Percentiles rank a stretch among this genome's conserved stretches.
These are phyloP conservation scores for Ogataea nitratoaversa DNA, from an alignment of 805 yeast species.

Conservation along the genomic window DNA sequence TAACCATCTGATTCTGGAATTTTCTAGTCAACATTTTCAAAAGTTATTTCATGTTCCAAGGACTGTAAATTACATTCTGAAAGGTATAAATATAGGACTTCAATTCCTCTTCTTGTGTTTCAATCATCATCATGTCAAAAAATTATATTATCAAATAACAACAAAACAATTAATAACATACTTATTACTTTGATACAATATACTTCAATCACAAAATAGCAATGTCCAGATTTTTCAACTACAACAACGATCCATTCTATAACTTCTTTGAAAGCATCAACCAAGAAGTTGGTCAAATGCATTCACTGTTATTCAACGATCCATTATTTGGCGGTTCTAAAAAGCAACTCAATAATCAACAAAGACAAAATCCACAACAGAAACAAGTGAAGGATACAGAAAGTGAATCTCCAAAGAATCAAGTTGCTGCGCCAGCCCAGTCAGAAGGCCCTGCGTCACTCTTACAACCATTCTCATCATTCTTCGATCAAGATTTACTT, in stretches of 20 bases:
- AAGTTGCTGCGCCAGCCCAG: constrained; percentile 3
- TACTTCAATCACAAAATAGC: too few relatives aligned
- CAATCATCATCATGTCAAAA: too few relatives aligned
- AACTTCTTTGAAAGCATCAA: constrained; percentile 40
- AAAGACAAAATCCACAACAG: constrained; percentile 2
- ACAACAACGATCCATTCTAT: constrained; percentile 37
- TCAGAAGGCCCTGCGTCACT: constrained; percentile 19
- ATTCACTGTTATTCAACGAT: constrained; percentile 27
- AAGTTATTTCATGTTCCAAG: too few relatives aligned
- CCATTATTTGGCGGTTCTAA: constrained; percentile 21
- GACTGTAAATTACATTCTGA: too few relatives aligned
- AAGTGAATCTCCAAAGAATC: constrained; percentile 3
- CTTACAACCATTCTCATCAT: constrained; percentile 24
- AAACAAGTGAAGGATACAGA: constrained; percentile 4
- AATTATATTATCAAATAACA: too few relatives aligned
- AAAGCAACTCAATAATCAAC: constrained; percentile 4
- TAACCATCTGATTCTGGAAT: too few relatives aligned
- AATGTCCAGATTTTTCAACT: constrained; percentile 2
- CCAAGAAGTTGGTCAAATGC: constrained; percentile 38
- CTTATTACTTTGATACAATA: too few relatives aligned
- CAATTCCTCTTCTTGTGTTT: too few relatives aligned
- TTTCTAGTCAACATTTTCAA: too few relatives aligned
- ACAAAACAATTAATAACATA: too few relatives aligned
- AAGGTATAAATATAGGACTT: too few relatives aligned
- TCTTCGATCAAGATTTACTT: constrained; percentile 19